phyloP scores from a whole-genome alignment of 2,329 filamentous ascomycete genomes.

The Aspergillus phoenicis region DNA sequence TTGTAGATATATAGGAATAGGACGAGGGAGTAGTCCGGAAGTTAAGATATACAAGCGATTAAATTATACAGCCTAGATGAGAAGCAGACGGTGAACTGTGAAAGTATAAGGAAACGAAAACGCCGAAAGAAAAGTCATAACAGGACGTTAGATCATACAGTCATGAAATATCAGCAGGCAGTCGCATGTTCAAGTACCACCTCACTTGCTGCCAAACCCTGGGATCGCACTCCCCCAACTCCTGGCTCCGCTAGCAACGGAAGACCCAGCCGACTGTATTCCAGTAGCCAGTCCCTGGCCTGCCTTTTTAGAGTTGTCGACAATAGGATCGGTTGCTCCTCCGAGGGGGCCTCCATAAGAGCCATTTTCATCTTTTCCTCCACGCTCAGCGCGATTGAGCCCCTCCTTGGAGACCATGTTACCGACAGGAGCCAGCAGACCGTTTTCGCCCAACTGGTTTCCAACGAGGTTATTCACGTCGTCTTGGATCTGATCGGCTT shows the following conservation, averaged over 20 bases:
- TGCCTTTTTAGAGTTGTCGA: slow-evolving; percentile 13
- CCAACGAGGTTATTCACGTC: slow-evolving; percentile 52
- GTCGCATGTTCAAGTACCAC: no score
- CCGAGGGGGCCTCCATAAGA: slow-evolving; percentile 32
- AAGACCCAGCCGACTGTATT: slow-evolving; percentile 16
- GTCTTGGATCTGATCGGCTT: slow-evolving; percentile 57
- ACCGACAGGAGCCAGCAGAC: slow-evolving; percentile 54
- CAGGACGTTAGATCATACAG: neutral
- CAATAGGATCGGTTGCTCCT: slow-evolving; percentile 16
- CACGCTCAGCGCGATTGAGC: slow-evolving; percentile 56
- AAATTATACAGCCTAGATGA: neutral
- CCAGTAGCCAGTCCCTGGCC: slow-evolving; percentile 13
- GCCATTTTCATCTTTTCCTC: slow-evolving; percentile 58
- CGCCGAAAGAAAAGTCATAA: neutral
- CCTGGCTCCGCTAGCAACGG: slow-evolving; percentile 16
- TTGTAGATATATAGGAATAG: no score
- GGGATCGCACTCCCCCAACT: slow-evolving; percentile 8
- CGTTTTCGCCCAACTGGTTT: slow-evolving; percentile 56
- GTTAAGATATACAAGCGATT: no score
- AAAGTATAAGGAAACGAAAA: neutral
- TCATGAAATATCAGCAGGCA: neutral
- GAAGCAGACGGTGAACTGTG: neutral
- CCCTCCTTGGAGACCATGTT: slow-evolving; percentile 55
- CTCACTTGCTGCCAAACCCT: neutral
- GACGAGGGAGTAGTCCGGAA: no score